A percentile compares a stretch with the other conserved stretches of the same genome.
Conservation (phyloP, 1,284 basidiomycete species). For the Ganoderma boninense region DNA sequence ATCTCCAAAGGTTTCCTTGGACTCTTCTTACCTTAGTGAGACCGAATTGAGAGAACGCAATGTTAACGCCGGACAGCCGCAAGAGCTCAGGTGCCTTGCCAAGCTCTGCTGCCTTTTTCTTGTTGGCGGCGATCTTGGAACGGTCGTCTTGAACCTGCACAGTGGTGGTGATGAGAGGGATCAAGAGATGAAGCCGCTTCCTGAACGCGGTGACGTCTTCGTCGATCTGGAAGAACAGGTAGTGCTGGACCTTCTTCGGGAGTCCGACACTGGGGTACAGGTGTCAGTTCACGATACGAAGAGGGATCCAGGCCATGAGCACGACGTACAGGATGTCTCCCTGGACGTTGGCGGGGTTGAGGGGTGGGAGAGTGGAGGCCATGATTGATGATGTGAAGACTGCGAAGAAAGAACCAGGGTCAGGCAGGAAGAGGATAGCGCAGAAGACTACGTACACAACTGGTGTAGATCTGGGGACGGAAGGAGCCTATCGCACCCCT, state of each 20-base stretch:
- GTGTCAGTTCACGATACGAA: constrained; percentile 8
- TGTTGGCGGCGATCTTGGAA: constrained; percentile 29
- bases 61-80: constrained; percentile 40
- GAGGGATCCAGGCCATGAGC: neutral
- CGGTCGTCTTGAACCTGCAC: constrained; percentile 32
- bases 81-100: constrained; percentile 26
- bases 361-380: constrained; percentile 23
- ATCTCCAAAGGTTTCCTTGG: neutral
- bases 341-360: constrained; percentile 54
- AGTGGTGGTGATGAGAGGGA: constrained; percentile 45
- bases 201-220: constrained; percentile 37
- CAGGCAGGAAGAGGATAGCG: neutral
- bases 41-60: constrained; percentile 45
- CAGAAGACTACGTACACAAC: neutral
- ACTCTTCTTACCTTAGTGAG: constrained; percentile 32
- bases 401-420: neutral
- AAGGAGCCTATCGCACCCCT: neutral
- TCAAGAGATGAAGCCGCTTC: constrained; percentile 39
- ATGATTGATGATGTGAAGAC: constrained; percentile 13
- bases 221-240: constrained; percentile 50
- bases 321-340: constrained; percentile 55
- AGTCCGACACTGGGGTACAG: constrained; percentile 45
- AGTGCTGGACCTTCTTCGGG: constrained; percentile 53
- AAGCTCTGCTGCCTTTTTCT: constrained; percentile 28
- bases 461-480: neutral